Conservation (phyloP, 2,329 filamentous ascomycete genomes). For the Torrubiella hemipterigena region DNA sequence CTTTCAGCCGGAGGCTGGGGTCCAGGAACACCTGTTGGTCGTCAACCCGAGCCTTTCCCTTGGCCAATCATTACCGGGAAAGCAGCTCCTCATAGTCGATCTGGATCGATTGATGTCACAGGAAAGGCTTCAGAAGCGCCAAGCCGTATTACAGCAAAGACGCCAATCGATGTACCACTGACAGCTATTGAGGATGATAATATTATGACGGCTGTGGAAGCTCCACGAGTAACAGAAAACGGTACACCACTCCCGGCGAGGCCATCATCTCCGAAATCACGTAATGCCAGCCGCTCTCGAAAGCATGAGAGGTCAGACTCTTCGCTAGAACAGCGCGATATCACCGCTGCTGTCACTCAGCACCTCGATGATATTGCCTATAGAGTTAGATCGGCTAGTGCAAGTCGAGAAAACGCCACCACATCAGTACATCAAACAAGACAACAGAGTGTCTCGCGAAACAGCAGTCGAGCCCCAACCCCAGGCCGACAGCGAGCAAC, state of each 20-base stretch:
- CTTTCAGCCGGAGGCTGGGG: constrained; percentile 6
- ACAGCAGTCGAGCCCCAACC: too few species aligned
- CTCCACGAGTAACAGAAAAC: constrained; percentile 1
- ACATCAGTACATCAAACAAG: too few species aligned
- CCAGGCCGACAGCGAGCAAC: too few species aligned
- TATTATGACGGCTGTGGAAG: not conserved
- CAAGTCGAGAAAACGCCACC: too few species aligned
- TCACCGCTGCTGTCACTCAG: constrained; percentile 8
- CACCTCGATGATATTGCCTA: constrained; percentile 13
- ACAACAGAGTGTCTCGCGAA: too few species aligned
- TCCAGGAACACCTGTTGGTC: constrained; percentile 10
- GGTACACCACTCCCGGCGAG: constrained; percentile 4
- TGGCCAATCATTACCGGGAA: constrained; percentile 13
- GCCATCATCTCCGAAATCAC: constrained; percentile 21
- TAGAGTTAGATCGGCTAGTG: constrained; percentile 12
- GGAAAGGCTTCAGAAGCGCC: too few species aligned
- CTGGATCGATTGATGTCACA: too few species aligned
- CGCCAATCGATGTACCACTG: too few species aligned
- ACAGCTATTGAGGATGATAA: too few species aligned
- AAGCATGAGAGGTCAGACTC: constrained; percentile 13
- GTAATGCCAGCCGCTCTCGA: constrained; percentile 20
- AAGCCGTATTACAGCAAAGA: too few species aligned
- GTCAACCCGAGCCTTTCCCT: constrained; percentile 11
- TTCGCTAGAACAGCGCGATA: constrained; percentile 3
- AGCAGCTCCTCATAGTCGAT: too few species aligned